These are phyloP conservation scores for Trichoderma endophyticum DNA, from an alignment of 2,329 filamentous ascomycete genomes.

Conservation along the genomic window DNA sequence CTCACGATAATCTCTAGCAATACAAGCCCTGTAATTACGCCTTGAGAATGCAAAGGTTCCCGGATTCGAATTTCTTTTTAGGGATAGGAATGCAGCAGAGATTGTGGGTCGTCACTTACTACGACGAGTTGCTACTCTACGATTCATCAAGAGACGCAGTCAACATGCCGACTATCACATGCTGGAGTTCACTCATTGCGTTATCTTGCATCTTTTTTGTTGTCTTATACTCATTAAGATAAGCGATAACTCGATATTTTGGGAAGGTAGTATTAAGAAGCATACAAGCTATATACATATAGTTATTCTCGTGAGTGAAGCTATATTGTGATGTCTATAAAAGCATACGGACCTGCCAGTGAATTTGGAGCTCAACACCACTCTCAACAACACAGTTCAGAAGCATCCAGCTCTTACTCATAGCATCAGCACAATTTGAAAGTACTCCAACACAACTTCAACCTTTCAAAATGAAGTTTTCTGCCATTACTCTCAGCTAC, in stretches of 20 bases:
- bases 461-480: constrained; percentile 4
- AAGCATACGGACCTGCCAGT: neutral
- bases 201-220: neutral
- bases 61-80: neutral
- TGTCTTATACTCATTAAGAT: neutral
- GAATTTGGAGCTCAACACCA: neutral
- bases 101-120: neutral
- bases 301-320: neutral
- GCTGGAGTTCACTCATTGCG: neutral
- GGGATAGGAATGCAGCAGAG: neutral
- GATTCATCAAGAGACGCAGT: neutral
- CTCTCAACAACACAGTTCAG: neutral
- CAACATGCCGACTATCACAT: neutral
- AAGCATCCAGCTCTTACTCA: neutral
- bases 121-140: neutral
- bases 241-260: neutral
- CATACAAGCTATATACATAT: neutral
- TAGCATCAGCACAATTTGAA: neutral
- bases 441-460: neutral
- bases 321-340: neutral
- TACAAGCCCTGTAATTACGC: constrained; percentile 3
- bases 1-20: neutral
- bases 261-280: neutral
- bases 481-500: neutral
- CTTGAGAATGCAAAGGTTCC: neutral